These are phyloP conservation scores for Panaeolus papilionaceus DNA, from an alignment of 768 basidiomycete genomes.

Conservation along the genomic window DNA sequence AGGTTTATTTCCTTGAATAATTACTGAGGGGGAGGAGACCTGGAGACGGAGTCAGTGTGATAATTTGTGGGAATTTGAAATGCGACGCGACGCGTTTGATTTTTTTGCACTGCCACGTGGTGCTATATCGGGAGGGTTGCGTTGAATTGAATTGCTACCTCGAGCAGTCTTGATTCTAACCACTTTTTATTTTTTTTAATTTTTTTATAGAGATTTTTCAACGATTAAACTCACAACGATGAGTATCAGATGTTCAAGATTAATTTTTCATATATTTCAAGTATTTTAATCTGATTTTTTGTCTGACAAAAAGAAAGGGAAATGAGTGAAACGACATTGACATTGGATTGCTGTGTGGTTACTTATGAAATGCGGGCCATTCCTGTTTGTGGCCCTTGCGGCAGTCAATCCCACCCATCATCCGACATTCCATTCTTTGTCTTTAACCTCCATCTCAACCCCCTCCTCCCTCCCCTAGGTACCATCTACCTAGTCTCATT, in stretches of 20 bases:
- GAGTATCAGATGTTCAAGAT: too few species aligned
- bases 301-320: background rate
- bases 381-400: slow-evolving; percentile 9
- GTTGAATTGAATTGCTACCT: slow-evolving; percentile 5
- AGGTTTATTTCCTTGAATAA: background rate
- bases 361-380: slow-evolving; percentile 2
- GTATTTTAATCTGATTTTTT: slow-evolving; percentile 1
- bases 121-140: slow-evolving; percentile 1
- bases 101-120: background rate
- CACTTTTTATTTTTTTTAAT: background rate
- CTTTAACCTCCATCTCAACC: slow-evolving; percentile 10
- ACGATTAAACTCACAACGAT: background rate
- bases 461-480: background rate
- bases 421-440: slow-evolving; percentile 1
- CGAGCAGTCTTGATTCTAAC: background rate
- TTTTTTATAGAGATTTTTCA: background rate
- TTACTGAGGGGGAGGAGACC: background rate
- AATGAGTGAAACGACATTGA: slow-evolving; percentile 1
- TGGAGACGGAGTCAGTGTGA: background rate
- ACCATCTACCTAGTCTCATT: background rate
- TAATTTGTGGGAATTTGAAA: background rate
- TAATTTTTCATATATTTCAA: too few species aligned
- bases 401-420: slow-evolving; percentile 1
- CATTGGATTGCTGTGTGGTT: slow-evolving; percentile 8
- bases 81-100: background rate